phyloP scores from a whole-genome alignment of 164 flowering plant species.

The Magnolia kwangsiensis region DNA sequence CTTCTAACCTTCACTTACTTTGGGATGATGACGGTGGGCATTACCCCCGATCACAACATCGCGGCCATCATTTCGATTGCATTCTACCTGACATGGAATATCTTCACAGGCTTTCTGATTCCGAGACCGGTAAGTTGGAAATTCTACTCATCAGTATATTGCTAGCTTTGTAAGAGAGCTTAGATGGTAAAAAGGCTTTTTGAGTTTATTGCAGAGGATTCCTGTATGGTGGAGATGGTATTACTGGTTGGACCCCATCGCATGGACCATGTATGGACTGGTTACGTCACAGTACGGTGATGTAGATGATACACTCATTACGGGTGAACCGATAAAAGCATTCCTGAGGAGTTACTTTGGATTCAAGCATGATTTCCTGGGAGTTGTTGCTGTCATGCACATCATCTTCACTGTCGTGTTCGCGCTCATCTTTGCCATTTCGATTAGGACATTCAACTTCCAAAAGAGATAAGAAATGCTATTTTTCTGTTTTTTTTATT shows the following conservation, averaged over 20 bases:
- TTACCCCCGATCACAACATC: conserved; percentile 13
- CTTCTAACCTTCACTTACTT: conserved; percentile 11
- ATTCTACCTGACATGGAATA: conserved; percentile 7
- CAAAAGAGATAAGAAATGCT: conserved; percentile 30
- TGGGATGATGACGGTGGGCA: conserved; percentile 11
- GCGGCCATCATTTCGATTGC: conserved; percentile 5
- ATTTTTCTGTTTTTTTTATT: not conserved
- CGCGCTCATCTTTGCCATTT: conserved; percentile 38
- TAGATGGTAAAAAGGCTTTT: not conserved
- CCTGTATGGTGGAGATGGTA: conserved; percentile 68
- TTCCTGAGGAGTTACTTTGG: conserved; percentile 38
- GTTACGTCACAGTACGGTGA: conserved; percentile 50
- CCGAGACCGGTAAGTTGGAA: conserved; percentile 9
- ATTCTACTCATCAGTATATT: not conserved
- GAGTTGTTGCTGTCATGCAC: conserved; percentile 32
- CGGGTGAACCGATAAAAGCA: conserved; percentile 20
- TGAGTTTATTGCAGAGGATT: conserved; percentile 34
- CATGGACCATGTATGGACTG: conserved; percentile 58
- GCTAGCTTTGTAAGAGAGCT: not conserved
- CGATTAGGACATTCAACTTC: conserved; percentile 54
- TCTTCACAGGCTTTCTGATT: conserved; percentile 11
- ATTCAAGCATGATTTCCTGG: conserved; percentile 37
- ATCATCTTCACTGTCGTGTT: conserved; percentile 37
- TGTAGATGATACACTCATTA: conserved; percentile 11
- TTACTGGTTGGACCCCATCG: conserved; percentile 38